Evolutionary conservation across 78 protist genomes (phyloP).

Genomic region (Dictyostelium citrinum): DNA sequence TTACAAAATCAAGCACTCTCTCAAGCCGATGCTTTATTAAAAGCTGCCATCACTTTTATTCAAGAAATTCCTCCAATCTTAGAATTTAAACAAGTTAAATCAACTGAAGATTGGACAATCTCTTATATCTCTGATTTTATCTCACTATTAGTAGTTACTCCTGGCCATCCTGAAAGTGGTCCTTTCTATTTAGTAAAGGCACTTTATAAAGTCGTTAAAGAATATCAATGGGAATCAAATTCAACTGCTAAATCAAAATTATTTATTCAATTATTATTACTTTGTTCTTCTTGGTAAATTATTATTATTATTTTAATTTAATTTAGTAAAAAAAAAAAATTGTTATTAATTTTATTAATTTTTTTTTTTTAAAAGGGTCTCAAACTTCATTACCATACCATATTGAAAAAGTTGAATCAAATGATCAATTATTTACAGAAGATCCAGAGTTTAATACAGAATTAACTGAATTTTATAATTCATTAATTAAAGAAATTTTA

Average conservation of each 20-base stretch:
- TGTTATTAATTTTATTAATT: background rate
- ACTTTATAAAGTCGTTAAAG: slow-evolving; percentile 76
- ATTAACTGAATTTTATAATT: slow-evolving; percentile 37
- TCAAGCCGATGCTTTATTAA: slow-evolving; percentile 90
- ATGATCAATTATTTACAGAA: slow-evolving; percentile 52
- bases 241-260: slow-evolving; percentile 50
- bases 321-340: too few species aligned
- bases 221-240: slow-evolving; percentile 54
- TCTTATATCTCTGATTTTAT: slow-evolving; percentile 15
- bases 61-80: slow-evolving; percentile 78
- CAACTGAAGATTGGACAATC: slow-evolving; percentile 76
- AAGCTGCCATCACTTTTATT: slow-evolving; percentile 81
- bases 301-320: too few species aligned
- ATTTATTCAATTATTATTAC: slow-evolving; percentile 28
- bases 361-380: background rate
- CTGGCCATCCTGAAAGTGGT: slow-evolving; percentile 92
- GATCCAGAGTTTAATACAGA: slow-evolving; percentile 70
- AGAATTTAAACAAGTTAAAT: slow-evolving; percentile 29
- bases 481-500: slow-evolving; percentile 42
- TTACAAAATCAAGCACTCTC: slow-evolving; percentile 83
- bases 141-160: slow-evolving; percentile 80
- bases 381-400: slow-evolving; percentile 74
- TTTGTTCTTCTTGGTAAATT: slow-evolving; percentile 39
- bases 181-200: slow-evolving; percentile 86
- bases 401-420: slow-evolving; percentile 63